Conservation (phyloP, 305 asterid species). For the Nicotiana rustica region DNA sequence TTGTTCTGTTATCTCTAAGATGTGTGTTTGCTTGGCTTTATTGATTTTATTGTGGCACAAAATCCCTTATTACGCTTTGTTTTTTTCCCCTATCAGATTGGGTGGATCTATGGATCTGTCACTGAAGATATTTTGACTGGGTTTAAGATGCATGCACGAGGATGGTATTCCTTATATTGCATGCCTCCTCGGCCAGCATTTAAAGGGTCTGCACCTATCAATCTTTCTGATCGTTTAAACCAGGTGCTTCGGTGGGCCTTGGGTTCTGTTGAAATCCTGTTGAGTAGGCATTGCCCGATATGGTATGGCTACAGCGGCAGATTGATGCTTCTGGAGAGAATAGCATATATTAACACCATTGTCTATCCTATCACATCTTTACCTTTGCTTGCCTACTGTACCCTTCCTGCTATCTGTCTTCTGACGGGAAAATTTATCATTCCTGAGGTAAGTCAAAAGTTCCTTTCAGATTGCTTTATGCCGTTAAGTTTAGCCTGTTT, state of each 20-base stretch:
- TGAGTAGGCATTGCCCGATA: constrained; percentile 78
- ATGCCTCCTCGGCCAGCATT: constrained; percentile 78
- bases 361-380: constrained; percentile 75
- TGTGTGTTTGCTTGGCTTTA: constrained; percentile 11
- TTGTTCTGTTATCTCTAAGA: constrained; percentile 8
- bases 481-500: not conserved
- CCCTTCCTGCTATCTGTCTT: constrained; percentile 75
- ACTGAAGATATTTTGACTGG: constrained; percentile 80
- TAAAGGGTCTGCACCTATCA: constrained; percentile 77
- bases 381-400: constrained; percentile 67
- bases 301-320: constrained; percentile 74
- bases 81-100: constrained; percentile 52
- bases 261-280: constrained; percentile 70
- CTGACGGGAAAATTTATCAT: constrained; percentile 73
- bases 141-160: constrained; percentile 78
- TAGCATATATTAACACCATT: constrained; percentile 72
- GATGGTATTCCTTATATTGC: constrained; percentile 74
- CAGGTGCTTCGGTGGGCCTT: constrained; percentile 82
- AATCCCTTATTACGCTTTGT: constrained; percentile 16
- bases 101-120: constrained; percentile 79
- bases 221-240: constrained; percentile 77
- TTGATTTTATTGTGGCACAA: constrained; percentile 30
- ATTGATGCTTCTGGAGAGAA: constrained; percentile 63
- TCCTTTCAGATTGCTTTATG: constrained; percentile 27
- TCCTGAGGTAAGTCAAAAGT: constrained; percentile 55